These are phyloP conservation scores for Juglanconis sp. DNA, from an alignment of 2,329 filamentous ascomycete species.

Conservation along the genomic window DNA sequence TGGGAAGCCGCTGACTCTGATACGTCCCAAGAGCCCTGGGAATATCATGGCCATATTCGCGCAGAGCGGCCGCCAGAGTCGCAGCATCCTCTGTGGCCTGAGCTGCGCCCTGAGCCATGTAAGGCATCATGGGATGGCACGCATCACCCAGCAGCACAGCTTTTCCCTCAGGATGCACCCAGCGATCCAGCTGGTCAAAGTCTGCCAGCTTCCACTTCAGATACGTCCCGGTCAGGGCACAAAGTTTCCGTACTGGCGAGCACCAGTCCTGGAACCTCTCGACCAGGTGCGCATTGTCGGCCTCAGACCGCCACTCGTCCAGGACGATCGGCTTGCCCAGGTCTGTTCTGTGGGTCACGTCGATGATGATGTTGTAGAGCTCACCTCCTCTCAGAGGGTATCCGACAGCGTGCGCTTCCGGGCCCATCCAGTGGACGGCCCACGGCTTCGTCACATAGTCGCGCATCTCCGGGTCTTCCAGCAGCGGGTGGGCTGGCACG, in stretches of 20 bases:
- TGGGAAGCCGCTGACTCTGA: slow-evolving; percentile 19
- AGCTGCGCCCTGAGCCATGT: slow-evolving; percentile 45
- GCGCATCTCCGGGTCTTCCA: slow-evolving; percentile 25
- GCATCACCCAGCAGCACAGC: slow-evolving; percentile 41
- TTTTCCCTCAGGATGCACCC: slow-evolving; percentile 38
- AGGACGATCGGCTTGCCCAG: not conserved
- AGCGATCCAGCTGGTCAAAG: slow-evolving; percentile 35
- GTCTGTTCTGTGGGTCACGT: slow-evolving; percentile 22
- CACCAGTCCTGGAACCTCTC: slow-evolving; percentile 35
- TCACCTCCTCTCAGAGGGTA: slow-evolving; percentile 30
- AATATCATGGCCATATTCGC: slow-evolving; percentile 3
- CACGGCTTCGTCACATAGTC: slow-evolving; percentile 27
- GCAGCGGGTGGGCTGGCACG: slow-evolving; percentile 26
- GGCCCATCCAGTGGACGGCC: slow-evolving; percentile 32
- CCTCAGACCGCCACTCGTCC: slow-evolving; percentile 26
- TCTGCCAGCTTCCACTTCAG: slow-evolving; percentile 47
- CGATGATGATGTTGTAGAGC: slow-evolving; percentile 33
- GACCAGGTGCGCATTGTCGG: slow-evolving; percentile 32
- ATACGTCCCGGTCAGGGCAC: slow-evolving; percentile 34
- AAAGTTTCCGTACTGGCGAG: slow-evolving; percentile 31
- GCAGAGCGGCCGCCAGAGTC: slow-evolving; percentile 22
- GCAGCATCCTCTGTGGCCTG: slow-evolving; percentile 44
- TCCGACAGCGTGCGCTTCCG: slow-evolving; percentile 30
- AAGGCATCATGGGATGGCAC: slow-evolving; percentile 46
- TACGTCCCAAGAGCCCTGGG: slow-evolving; percentile 14